A percentile compares a stretch with the other conserved stretches of the same genome.
Conservation (phyloP, 2,329 filamentous ascomycete species). For the Penicillium freii region DNA sequence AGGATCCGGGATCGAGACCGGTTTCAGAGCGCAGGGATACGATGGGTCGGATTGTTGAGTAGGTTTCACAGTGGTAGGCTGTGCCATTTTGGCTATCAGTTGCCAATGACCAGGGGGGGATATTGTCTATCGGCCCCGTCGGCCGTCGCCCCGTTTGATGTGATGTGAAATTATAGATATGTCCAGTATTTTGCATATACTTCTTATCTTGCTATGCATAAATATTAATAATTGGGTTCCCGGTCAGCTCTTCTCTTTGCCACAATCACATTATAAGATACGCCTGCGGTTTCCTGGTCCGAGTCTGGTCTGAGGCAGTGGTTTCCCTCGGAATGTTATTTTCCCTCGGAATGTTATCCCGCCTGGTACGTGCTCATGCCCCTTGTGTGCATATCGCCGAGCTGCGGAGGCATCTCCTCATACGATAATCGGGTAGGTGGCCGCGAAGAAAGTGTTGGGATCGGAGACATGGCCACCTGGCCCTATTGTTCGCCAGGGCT, state of each 20-base stretch:
- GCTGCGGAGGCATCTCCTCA: not conserved
- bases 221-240: slow-evolving; percentile 4
- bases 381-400: not conserved
- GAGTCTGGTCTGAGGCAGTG: not conserved
- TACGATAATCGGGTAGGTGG: not conserved
- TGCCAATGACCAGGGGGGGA: not conserved
- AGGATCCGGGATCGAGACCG: slow-evolving; percentile 21
- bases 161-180: slow-evolving; percentile 8
- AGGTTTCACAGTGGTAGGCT: not conserved
- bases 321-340: too few species aligned
- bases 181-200: not conserved
- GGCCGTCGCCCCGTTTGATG: not conserved
- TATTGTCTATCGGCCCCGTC: not conserved
- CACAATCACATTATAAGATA: not conserved
- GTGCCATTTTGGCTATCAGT: not conserved
- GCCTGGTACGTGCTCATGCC: not conserved
- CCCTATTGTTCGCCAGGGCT: not conserved
- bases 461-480: not conserved
- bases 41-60: slow-evolving; percentile 11
- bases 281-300: not conserved
- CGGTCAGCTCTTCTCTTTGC: not conserved
- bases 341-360: not conserved
- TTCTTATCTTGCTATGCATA: slow-evolving; percentile 6
- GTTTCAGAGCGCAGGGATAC: not conserved
- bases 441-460: not conserved